Conservation (phyloP, 1,139 yeast species). For the Yamadazyma jaroonii region DNA sequence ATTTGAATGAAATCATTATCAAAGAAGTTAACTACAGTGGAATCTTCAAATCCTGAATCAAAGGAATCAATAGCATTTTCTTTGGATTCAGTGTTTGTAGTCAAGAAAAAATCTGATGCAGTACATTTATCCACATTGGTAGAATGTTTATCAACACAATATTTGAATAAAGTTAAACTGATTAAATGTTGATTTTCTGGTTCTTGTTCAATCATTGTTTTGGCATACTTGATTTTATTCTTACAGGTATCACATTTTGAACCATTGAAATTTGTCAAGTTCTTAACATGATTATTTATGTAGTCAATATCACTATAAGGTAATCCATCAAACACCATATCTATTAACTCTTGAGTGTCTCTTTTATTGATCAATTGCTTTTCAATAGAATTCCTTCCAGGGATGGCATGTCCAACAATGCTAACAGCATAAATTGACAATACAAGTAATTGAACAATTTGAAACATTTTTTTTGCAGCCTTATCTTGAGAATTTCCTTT, state of each 20-base stretch:
- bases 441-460: too few relatives aligned
- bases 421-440: slow-evolving; percentile 1
- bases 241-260: slow-evolving; percentile 37
- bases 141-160: slow-evolving; percentile 31
- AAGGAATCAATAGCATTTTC: slow-evolving; percentile 17
- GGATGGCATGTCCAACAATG: slow-evolving; percentile 18
- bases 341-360: slow-evolving; percentile 19
- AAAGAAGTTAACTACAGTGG: slow-evolving; percentile 30
- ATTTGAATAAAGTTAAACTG: slow-evolving; percentile 33
- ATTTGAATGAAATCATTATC: slow-evolving; percentile 42
- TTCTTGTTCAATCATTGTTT: slow-evolving; percentile 22
- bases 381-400: slow-evolving; percentile 19
- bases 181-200: slow-evolving; percentile 38
- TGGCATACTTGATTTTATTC: slow-evolving; percentile 31
- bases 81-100: slow-evolving; percentile 26
- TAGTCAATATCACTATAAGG: slow-evolving; percentile 28
- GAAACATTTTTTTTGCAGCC: slow-evolving; percentile 1
- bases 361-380: slow-evolving; percentile 16
- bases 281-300: slow-evolving; percentile 24
- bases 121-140: slow-evolving; percentile 33
- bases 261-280: slow-evolving; percentile 28
- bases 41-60: slow-evolving; percentile 23
- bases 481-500: slow-evolving; percentile 3
- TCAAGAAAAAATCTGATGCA: slow-evolving; percentile 36
- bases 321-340: slow-evolving; percentile 24